Base-by-base conservation (phyloP, 257 asterid species). In the Cordia subcordata region DNA sequence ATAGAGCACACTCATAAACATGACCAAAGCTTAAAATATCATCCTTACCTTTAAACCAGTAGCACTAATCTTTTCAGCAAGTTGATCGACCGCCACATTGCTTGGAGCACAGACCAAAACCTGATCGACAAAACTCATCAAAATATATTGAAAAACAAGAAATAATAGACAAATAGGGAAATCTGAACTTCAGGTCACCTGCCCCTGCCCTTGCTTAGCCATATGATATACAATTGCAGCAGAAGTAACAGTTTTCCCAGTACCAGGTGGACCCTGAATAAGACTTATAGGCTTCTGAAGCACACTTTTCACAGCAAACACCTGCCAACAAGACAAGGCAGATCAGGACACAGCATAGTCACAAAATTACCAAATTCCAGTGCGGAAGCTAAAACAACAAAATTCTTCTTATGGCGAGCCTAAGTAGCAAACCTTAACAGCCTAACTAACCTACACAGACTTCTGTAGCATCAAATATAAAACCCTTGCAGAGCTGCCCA, bases 121-220 rank as follows among this genome's bases (percentile, higher is more conserved):
- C 97, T 93, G 80, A 63, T 66, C 14, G 63, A 47, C 13, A 56
- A 53, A 49, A 53, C 27, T 12, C 17, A 20, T 53, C 14, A 20
- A 5, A 11, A 27, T 12, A 21, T 21, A 17, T n/a, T n/a, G 0
- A 13, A 11, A 38, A 14, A 53, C 10, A 20, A 53, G 47, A 63
- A 69, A 63, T 53, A 20, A 38, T 18, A 8, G n/a, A 40, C 53
- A 23, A 56, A 32, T 22, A 13, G 32, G 0, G 15, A 53, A 20
- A 19, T 9, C 32, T 19, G 27, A 56, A 1, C 17, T 33, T n/a
- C 32, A 52, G 55, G 17, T 0, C 4, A 77, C 99, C 95, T 93
- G 96, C 33, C 99, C 99, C 73, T 93, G 99, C 66, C 96, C 97
- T 77, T 93, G 99, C 69, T 93, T 89, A 71, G 99, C 99, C 99